phyloP scores from a whole-genome alignment of 2,329 filamentous ascomycete species.

The Botryotinia calthae region DNA sequence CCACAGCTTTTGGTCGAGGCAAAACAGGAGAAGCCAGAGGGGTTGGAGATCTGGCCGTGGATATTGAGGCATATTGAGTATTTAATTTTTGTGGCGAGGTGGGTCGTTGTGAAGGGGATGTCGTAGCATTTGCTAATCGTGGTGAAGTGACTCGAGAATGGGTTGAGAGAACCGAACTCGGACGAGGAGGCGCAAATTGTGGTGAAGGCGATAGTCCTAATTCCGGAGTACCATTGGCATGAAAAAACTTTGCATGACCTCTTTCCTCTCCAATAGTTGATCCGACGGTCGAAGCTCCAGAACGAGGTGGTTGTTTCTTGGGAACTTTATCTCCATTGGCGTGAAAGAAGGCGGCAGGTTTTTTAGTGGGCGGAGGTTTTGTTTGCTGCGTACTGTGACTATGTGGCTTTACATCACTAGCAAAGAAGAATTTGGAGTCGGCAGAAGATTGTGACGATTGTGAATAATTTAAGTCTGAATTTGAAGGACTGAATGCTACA shows the following conservation, averaged over 20 bases:
- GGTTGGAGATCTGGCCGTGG: slow-evolving; percentile 29
- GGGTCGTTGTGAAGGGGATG: slow-evolving; percentile 16
- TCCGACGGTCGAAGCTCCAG: slow-evolving; percentile 34
- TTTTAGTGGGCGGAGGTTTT: slow-evolving; percentile 27
- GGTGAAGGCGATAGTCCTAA: slow-evolving; percentile 41
- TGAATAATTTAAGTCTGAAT: slow-evolving; percentile 38
- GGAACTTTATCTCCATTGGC: slow-evolving; percentile 47
- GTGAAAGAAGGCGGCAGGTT: slow-evolving; percentile 49
- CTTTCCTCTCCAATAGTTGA: slow-evolving; percentile 35
- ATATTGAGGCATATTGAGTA: slow-evolving; percentile 31
- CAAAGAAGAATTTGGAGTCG: slow-evolving; percentile 85
- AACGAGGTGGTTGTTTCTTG: slow-evolving; percentile 35
- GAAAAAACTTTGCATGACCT: slow-evolving; percentile 64
- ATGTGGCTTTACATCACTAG: slow-evolving; percentile 64
- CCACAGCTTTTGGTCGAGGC: slow-evolving; percentile 27
- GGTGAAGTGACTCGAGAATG: slow-evolving; percentile 45
- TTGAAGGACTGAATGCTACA: slow-evolving; percentile 44
- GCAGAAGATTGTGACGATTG: slow-evolving; percentile 32
- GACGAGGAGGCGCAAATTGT: slow-evolving; percentile 42
- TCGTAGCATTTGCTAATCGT: slow-evolving; percentile 40
- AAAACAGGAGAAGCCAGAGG: slow-evolving; percentile 30
- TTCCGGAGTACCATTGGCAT: slow-evolving; percentile 65
- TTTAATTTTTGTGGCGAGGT: slow-evolving; percentile 51
- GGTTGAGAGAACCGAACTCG: slow-evolving; percentile 48
- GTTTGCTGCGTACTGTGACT: slow-evolving; percentile 30